phyloP scores from a whole-genome alignment of 1,284 basidiomycete genomes.

The Ustilago loliicola region DNA sequence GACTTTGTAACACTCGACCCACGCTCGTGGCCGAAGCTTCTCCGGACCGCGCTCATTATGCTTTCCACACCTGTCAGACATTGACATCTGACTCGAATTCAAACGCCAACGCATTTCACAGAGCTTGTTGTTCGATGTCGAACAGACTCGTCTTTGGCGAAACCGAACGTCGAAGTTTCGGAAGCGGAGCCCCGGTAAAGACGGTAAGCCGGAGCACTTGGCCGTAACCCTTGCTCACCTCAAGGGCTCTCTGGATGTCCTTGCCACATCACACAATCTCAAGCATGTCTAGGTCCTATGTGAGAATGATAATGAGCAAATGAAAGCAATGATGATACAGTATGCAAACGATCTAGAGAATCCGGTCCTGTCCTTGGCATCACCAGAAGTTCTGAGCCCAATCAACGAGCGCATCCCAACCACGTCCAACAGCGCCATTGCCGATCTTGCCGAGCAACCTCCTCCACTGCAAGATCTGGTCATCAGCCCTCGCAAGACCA shows the following conservation, averaged over 20 bases:
- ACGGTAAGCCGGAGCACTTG: background rate
- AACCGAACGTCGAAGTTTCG: background rate
- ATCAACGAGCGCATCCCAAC: constrained; percentile 59
- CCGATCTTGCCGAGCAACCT: constrained; percentile 55
- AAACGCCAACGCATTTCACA: background rate
- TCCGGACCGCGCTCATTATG: background rate
- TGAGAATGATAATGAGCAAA: background rate
- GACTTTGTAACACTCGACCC: constrained; percentile 7
- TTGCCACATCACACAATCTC: background rate
- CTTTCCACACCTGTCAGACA: constrained; percentile 2
- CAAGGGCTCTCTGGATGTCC: background rate
- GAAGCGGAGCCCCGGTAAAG: background rate
- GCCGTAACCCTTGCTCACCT: background rate
- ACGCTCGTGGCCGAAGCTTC: background rate
- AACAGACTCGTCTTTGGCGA: background rate
- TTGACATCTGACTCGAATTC: background rate
- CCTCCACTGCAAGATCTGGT: constrained; percentile 58
- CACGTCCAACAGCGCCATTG: constrained; percentile 56
- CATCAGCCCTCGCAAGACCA: constrained; percentile 56
- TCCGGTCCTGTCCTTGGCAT: background rate
- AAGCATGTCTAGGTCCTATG: background rate
- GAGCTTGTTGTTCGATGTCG: background rate
- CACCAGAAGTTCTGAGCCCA: constrained; percentile 58
- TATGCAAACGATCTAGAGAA: background rate
- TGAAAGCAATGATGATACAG: constrained; percentile 1